Conservation (phyloP, 2,329 filamentous ascomycete genomes). For the Grosmannia penicillata region DNA sequence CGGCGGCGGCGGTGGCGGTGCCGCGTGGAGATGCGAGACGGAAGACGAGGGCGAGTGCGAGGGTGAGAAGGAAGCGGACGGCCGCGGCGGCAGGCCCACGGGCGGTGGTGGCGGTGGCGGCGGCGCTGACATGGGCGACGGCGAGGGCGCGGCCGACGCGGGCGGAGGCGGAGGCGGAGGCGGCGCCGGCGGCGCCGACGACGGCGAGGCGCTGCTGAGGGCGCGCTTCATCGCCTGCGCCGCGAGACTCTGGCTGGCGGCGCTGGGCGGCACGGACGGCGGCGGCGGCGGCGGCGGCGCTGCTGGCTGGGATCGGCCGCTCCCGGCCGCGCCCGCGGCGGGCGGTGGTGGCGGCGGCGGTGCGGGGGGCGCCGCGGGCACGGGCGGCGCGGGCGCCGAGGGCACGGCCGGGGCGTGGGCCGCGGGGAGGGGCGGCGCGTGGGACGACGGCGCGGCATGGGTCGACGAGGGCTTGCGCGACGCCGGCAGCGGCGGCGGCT, state of each 20-base stretch:
- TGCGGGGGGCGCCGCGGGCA: slow-evolving; percentile 26
- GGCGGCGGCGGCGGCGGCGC: slow-evolving; percentile 22
- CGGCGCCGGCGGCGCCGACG: slow-evolving; percentile 14
- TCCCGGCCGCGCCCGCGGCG: too few species aligned
- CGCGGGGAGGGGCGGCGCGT: slow-evolving; percentile 5
- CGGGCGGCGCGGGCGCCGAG: slow-evolving; percentile 22
- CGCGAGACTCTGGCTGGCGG: slow-evolving; percentile 20
- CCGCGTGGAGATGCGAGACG: slow-evolving; percentile 18
- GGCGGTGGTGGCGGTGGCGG: slow-evolving; percentile 20
- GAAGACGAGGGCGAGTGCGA: slow-evolving; percentile 5
- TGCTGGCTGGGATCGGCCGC: too few species aligned
- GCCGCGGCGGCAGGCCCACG: slow-evolving; percentile 22
- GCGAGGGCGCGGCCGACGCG: slow-evolving; percentile 17
- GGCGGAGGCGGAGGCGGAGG: slow-evolving; percentile 22
- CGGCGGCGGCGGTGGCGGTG: slow-evolving; percentile 14
- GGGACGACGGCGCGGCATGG: background rate
- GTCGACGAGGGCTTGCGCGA: slow-evolving; percentile 39
- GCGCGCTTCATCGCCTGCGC: slow-evolving; percentile 25
- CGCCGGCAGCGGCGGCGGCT: slow-evolving; percentile 48
- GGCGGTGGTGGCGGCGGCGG: slow-evolving; percentile 19
- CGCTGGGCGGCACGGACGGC: slow-evolving; percentile 20
- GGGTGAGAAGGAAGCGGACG: slow-evolving; percentile 6
- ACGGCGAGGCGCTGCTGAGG: slow-evolving; percentile 14
- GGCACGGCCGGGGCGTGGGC: slow-evolving; percentile 21
- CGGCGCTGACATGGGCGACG: slow-evolving; percentile 12